These are phyloP conservation scores for Kappamyces sp. DNA, from an alignment of 192 early-diverging fungal genomes.

Conservation along the genomic window DNA sequence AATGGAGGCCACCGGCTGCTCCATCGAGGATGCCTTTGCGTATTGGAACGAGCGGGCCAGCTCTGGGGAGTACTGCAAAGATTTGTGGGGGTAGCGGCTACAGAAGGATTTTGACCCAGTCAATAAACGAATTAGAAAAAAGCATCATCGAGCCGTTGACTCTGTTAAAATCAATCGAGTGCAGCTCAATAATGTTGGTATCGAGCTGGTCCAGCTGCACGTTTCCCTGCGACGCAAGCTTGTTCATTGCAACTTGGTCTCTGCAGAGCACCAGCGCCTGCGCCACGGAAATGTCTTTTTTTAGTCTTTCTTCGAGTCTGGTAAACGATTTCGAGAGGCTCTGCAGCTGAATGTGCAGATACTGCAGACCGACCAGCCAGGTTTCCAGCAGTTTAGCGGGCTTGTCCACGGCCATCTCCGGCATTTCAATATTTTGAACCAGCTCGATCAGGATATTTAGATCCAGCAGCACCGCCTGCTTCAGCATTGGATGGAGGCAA, in stretches of 20 bases:
- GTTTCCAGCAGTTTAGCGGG: background rate
- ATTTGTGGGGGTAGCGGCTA: background rate
- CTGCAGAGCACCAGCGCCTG: background rate
- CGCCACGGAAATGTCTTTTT: slow-evolving; percentile 1
- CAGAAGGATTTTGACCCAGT: background rate
- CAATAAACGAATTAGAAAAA: slow-evolving; percentile 1
- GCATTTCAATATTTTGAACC: background rate
- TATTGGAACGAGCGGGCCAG: background rate
- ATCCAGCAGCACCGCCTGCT: slow-evolving; percentile 5
- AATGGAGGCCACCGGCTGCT: background rate
- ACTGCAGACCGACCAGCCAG: slow-evolving; percentile 3
- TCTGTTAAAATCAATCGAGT: slow-evolving; percentile 11
- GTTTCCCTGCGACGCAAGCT: slow-evolving; percentile 6
- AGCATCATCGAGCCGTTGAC: slow-evolving; percentile 10
- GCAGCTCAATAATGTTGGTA: slow-evolving; percentile 2
- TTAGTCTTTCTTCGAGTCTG: background rate
- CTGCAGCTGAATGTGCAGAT: background rate
- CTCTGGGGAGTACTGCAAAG: slow-evolving; percentile 1
- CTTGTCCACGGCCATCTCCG: no score
- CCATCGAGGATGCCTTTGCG: slow-evolving; percentile 8
- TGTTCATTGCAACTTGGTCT: slow-evolving; percentile 1
- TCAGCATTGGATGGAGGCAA: slow-evolving; percentile 6
- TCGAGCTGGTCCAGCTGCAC: background rate
- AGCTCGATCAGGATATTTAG: background rate
- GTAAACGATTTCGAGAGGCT: slow-evolving; percentile 1